Percentiles rank a stretch among this genome's conserved stretches.
Conservation (phyloP, 129 eudicot genomes). For the Chrysanthemum seticuspe region DNA sequence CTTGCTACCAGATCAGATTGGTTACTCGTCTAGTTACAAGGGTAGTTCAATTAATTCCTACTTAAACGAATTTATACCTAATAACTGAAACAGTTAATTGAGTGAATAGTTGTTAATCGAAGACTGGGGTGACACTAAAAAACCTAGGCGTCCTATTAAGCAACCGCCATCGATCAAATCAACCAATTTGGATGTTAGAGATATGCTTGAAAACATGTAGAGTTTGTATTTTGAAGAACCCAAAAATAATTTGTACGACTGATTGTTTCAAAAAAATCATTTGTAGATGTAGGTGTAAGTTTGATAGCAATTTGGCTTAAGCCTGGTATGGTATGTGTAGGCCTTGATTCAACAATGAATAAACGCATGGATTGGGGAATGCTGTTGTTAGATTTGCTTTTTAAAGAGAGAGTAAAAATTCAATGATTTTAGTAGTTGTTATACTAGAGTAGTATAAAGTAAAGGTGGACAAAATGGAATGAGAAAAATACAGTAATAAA, state of each 20-base stretch:
- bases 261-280: too few relatives aligned
- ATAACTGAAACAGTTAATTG: background rate
- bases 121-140: slow-evolving; percentile 3
- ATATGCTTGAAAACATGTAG: slow-evolving; percentile 12
- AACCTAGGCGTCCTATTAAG: background rate
- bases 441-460: too few relatives aligned
- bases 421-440: too few relatives aligned
- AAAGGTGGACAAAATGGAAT: too few relatives aligned
- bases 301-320: background rate
- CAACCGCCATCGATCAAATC: slow-evolving; percentile 18
- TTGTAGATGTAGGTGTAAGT: too few relatives aligned
- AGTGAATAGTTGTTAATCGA: slow-evolving; percentile 12
- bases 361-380: background rate
- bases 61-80: background rate
- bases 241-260: too few relatives aligned
- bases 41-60: slow-evolving; percentile 11
- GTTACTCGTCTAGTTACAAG: slow-evolving; percentile 15
- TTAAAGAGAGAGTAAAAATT: background rate
- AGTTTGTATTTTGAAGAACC: background rate
- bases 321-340: background rate
- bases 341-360: background rate
- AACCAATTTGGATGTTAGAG: slow-evolving; percentile 7
- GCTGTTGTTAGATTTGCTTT: background rate
- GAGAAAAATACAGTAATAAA: background rate
- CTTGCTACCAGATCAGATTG: background rate